A percentile compares a stretch with the other conserved stretches of the same genome.
Conservation (phyloP, 2,329 filamentous ascomycete genomes). For the Trichoderma arundinaceum region DNA sequence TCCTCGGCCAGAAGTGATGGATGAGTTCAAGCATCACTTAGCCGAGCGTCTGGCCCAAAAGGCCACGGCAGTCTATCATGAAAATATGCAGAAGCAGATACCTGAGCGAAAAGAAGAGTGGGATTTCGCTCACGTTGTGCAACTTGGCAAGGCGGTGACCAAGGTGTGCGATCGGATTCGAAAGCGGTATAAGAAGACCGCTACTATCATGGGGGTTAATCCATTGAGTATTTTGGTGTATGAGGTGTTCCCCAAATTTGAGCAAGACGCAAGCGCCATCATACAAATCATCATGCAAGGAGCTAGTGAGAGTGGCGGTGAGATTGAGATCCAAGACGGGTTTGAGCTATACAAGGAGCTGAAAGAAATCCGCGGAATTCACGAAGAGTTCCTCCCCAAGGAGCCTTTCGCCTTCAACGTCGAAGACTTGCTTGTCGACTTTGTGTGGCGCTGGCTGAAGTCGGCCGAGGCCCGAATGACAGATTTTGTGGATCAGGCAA, state of each 20-base stretch:
- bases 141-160: constrained; percentile 83
- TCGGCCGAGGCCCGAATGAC: constrained; percentile 79
- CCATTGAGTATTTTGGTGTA: constrained; percentile 74
- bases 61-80: constrained; percentile 79
- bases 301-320: constrained; percentile 70
- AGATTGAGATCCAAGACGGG: constrained; percentile 87
- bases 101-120: constrained; percentile 81
- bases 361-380: constrained; percentile 81
- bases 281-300: constrained; percentile 79
- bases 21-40: constrained; percentile 74
- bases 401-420: constrained; percentile 84
- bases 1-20: constrained; percentile 69
- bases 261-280: constrained; percentile 85
- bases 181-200: constrained; percentile 88
- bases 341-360: constrained; percentile 93
- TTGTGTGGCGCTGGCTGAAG: constrained; percentile 95
- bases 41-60: constrained; percentile 73
- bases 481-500: constrained; percentile 85
- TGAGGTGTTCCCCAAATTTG: constrained; percentile 87
- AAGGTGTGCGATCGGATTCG: constrained; percentile 87
- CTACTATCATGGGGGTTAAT: constrained; percentile 79
- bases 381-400: constrained; percentile 73
- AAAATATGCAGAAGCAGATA: constrained; percentile 78
- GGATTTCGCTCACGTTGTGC: constrained; percentile 89
- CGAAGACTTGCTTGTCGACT: constrained; percentile 83